A percentile compares a stretch with the other conserved stretches of the same genome.
These are phyloP conservation scores for Phaeosphaeriaceae sp. DNA, from an alignment of 2,329 filamentous ascomycete species.

Conservation along the genomic window DNA sequence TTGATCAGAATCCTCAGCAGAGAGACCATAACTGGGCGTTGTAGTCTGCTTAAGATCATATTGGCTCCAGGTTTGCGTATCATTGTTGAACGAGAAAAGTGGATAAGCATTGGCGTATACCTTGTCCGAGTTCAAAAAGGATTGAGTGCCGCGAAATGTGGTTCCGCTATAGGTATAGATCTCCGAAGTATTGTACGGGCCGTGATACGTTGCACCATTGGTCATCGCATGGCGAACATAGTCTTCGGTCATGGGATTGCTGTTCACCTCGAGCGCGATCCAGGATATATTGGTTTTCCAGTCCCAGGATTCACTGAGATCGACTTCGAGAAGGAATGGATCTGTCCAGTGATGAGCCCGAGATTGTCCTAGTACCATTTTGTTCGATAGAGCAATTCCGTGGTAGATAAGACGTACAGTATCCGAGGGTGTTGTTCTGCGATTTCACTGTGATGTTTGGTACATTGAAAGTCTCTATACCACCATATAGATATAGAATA, in stretches of 20 bases:
- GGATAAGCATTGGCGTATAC: constrained; percentile 18
- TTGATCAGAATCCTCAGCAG: constrained; percentile 45
- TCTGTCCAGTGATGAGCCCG: constrained; percentile 8
- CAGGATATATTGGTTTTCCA: constrained; percentile 26
- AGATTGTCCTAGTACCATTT: background rate
- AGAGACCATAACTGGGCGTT: constrained; percentile 42
- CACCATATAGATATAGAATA: constrained; percentile 23
- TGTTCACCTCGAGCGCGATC: constrained; percentile 13
- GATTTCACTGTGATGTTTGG: constrained; percentile 10
- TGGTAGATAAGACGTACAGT: constrained; percentile 5
- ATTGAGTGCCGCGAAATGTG: constrained; percentile 16
- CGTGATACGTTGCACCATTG: constrained; percentile 23
- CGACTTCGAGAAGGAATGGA: constrained; percentile 19
- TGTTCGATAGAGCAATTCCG: background rate
- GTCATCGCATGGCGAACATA: constrained; percentile 17
- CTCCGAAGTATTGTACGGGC: constrained; percentile 14
- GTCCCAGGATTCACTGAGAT: constrained; percentile 24
- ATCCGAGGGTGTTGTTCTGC: constrained; percentile 13
- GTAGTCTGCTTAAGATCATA: constrained; percentile 17
- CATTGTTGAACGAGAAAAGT: constrained; percentile 25
- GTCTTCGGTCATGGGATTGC: constrained; percentile 20
- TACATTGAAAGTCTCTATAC: constrained; percentile 22
- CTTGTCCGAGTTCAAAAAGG: constrained; percentile 12
- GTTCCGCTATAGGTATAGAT: constrained; percentile 26
- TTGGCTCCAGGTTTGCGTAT: constrained; percentile 19